Evolutionary conservation across 148 eudicot species (phyloP), one percentile per base, ranked within the genome.

Genomic region (Vaccinium vitisidaea): DNA sequence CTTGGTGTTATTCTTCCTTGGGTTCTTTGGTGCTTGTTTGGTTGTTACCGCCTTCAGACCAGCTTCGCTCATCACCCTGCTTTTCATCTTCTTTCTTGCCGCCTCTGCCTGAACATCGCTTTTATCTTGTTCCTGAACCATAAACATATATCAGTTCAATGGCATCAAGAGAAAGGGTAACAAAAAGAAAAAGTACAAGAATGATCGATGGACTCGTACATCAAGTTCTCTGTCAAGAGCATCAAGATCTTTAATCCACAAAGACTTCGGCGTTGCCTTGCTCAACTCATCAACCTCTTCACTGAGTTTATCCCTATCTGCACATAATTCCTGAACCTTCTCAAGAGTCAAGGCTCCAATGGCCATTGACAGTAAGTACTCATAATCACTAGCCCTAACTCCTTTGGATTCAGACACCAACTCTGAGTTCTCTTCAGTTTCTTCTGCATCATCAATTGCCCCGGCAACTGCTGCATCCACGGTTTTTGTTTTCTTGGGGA

Each of bases 171-270:
- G 69, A 61, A 61, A 61, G n/a, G 69, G 70, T 7, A 5, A 25
- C 16, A n/a, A 75, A 39, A n/a, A 53, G 1, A 39, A 25, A n/a
- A 79, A 27, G 36, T 4, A 67, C 81, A 59, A 43, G 6, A 67
- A 16, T 19, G 2, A 21, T 63, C 65, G 61, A 5, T 25, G 6
- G 10, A 16, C 13, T 59, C 89, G 71, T 92, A 97, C 98, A 74
- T 92, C 93, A 75, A 94, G 93, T 86, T 89, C 92, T 73, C 32
- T 80, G n/a, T 93, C 92, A 23, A 94, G 93, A 55, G 89, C 92
- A 67, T 95, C 94, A 78, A 95, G 95, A 90, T 97, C 99, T 80
- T 84, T 93, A 67, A 61, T 58, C 99, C 99, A 97, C 86, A 94
- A 54, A 53, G 89, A 83, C 80, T 87, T 89, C 13, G 92, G 91